Evolutionary conservation across 1,139 yeast genomes (phyloP).

Genomic region (Nakaseomyces bracarensis): DNA sequence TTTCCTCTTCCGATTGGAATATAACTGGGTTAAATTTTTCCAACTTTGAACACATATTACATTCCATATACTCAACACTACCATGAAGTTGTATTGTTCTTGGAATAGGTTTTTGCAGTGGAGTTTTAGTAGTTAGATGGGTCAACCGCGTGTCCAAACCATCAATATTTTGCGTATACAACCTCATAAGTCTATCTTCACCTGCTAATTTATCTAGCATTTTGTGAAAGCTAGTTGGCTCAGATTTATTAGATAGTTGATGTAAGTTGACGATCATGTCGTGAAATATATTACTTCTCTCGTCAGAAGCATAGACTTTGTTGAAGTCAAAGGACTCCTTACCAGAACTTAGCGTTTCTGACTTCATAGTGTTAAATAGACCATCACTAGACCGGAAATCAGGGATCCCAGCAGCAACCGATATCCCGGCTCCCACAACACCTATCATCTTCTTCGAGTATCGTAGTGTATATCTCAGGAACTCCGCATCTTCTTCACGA

Average conservation of each 20-base stretch:
- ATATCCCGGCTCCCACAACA: conserved; percentile 82
- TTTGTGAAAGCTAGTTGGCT: conserved; percentile 67
- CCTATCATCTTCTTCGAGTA: conserved; percentile 44
- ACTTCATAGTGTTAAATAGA: conserved; percentile 56
- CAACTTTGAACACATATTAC: conserved; percentile 62
- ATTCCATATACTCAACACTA: conserved; percentile 56
- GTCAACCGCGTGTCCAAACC: conserved; percentile 36
- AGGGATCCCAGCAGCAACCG: conserved; percentile 86
- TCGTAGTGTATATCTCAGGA: conserved; percentile 39
- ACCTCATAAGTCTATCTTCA: conserved; percentile 55
- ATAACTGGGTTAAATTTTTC: conserved; percentile 36
- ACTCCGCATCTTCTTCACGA: conserved; percentile 34
- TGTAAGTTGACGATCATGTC: conserved; percentile 62
- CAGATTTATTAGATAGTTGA: conserved; percentile 45
- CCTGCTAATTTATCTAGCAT: conserved; percentile 51
- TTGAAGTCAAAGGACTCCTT: conserved; percentile 75
- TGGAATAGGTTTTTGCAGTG: conserved; percentile 43
- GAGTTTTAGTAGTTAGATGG: conserved; percentile 42
- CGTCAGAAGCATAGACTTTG: conserved; percentile 54
- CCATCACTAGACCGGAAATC: conserved; percentile 80
- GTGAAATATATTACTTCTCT: conserved; percentile 57
- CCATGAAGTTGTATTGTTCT: conserved; percentile 73
- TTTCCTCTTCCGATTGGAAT: conserved; percentile 28
- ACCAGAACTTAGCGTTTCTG: conserved; percentile 50
- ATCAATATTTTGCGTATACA: conserved; percentile 71